Evolutionary conservation across 768 basidiomycete genomes (phyloP).

Genomic region (Sarcodon aspratus): DNA sequence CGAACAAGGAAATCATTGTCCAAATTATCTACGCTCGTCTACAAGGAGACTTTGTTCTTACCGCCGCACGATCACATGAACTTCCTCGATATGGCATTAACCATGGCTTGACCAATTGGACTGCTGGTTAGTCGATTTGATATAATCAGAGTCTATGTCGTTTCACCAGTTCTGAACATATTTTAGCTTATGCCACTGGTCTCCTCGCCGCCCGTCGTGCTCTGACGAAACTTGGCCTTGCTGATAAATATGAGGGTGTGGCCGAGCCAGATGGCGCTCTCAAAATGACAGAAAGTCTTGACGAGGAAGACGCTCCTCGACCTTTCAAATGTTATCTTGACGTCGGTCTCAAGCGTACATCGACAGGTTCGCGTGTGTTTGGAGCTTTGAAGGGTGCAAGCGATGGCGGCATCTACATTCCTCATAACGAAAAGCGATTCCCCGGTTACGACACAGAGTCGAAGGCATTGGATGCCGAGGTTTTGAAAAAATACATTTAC

Average conservation of each 20-base stretch:
- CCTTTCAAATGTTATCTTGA: conserved; percentile 99
- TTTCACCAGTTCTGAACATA: neutral
- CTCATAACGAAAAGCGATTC: conserved; percentile 97
- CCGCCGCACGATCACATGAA: conserved; percentile 81
- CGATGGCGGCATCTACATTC: conserved; percentile 96
- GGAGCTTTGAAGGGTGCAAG: conserved; percentile 98
- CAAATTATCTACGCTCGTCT: conserved; percentile 96
- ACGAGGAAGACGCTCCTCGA: conserved; percentile 86
- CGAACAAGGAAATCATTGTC: conserved; percentile 91
- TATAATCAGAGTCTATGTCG: neutral
- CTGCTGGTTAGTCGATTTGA: conserved; percentile 52
- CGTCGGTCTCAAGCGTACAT: conserved; percentile 95
- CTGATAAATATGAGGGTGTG: conserved; percentile 96
- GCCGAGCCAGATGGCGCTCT: conserved; percentile 84
- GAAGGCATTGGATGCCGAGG: conserved; percentile 90
- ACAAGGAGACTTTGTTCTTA: conserved; percentile 92
- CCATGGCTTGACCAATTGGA: conserved; percentile 98
- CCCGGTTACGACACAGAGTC: conserved; percentile 91
- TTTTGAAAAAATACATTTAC: conserved; percentile 94
- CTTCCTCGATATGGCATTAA: conserved; percentile 94
- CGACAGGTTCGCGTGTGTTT: conserved; percentile 94
- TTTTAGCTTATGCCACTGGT: conserved; percentile 88
- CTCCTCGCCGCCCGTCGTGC: conserved; percentile 92
- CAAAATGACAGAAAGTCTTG: conserved; percentile 71
- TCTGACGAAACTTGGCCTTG: conserved; percentile 88